Evolutionary conservation across 176 grass and related monocot genomes (phyloP).

Genomic region (Hordeum vulgare): DNA sequence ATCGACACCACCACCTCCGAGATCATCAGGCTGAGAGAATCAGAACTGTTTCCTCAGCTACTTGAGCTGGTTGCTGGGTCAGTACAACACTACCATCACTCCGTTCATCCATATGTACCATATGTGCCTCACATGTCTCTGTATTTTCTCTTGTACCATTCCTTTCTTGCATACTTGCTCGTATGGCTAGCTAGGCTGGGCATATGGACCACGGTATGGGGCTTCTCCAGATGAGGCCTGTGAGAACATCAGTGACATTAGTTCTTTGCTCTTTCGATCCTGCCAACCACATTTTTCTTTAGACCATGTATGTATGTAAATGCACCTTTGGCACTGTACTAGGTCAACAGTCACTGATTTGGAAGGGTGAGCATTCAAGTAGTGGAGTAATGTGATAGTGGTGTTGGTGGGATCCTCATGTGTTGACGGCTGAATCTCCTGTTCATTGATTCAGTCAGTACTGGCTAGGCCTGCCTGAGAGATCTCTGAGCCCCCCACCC

Average conservation of each 20-base stretch:
- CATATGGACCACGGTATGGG: constrained; percentile 18
- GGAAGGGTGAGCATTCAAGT: constrained; percentile 6
- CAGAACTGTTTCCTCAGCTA: constrained; percentile 93
- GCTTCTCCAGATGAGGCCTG: constrained; percentile 5
- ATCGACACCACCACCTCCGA: constrained; percentile 93
- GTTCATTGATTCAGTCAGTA: constrained; percentile 29
- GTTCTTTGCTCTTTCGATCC: constrained; percentile 25
- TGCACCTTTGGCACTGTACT: constrained; percentile 3
- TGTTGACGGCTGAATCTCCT: constrained; percentile 34
- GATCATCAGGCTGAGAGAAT: constrained; percentile 88
- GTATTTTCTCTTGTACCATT: constrained; percentile 19
- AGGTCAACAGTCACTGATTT: constrained; percentile 9
- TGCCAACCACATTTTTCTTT: neutral
- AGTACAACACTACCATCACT: constrained; percentile 33
- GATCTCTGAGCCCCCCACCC: neutral
- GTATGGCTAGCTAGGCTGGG: neutral
- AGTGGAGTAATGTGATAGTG: constrained; percentile 7
- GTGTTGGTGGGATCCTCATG: constrained; percentile 2
- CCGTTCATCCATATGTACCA: neutral
- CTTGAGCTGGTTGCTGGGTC: constrained; percentile 86
- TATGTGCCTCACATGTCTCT: constrained; percentile 34
- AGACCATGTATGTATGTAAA: neutral
- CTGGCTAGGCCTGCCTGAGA: constrained; percentile 1
- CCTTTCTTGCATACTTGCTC: constrained; percentile 2
- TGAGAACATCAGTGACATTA: neutral